Evolutionary conservation across 768 basidiomycete species (phyloP).

Genomic region (Mycena alexandri): DNA sequence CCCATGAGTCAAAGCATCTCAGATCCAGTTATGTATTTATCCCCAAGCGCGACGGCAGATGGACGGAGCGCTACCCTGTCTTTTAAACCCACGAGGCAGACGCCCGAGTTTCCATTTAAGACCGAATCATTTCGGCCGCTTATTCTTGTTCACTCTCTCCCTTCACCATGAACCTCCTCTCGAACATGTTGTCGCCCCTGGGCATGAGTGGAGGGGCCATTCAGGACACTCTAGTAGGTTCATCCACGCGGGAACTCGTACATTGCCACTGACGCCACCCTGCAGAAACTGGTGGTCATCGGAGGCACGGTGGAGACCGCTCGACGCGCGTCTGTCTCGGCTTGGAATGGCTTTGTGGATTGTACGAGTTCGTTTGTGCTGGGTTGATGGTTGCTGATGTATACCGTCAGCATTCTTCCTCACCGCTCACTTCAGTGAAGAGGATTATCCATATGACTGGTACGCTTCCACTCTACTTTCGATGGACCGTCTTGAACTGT

Average conservation of each 20-base stretch:
- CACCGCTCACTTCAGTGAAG: slow-evolving; percentile 89
- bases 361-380: slow-evolving; percentile 59
- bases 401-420: slow-evolving; percentile 79
- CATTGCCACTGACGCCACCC: slow-evolving; percentile 27
- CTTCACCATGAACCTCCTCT: slow-evolving; percentile 75
- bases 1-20: slow-evolving; percentile 36
- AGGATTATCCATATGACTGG: slow-evolving; percentile 92
- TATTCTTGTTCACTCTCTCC: slow-evolving; percentile 51
- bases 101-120: slow-evolving; percentile 33
- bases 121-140: slow-evolving; percentile 50
- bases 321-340: slow-evolving; percentile 82
- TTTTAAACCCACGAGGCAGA: slow-evolving; percentile 32
- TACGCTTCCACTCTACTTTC: slow-evolving; percentile 47
- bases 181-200: slow-evolving; percentile 78
- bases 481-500: slow-evolving; percentile 17
- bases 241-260: slow-evolving; percentile 1
- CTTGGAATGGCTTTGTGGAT: slow-evolving; percentile 92
- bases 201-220: slow-evolving; percentile 76
- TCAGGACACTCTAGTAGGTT: slow-evolving; percentile 81
- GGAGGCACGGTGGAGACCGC: slow-evolving; percentile 92
- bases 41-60: slow-evolving; percentile 32
- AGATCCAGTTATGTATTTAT: slow-evolving; percentile 33
- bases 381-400: slow-evolving; percentile 6
- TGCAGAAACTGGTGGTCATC: slow-evolving; percentile 89
- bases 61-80: slow-evolving; percentile 36